Base-by-base conservation (phyloP, 805 yeast species). In the Yarrowia sp. region DNA sequence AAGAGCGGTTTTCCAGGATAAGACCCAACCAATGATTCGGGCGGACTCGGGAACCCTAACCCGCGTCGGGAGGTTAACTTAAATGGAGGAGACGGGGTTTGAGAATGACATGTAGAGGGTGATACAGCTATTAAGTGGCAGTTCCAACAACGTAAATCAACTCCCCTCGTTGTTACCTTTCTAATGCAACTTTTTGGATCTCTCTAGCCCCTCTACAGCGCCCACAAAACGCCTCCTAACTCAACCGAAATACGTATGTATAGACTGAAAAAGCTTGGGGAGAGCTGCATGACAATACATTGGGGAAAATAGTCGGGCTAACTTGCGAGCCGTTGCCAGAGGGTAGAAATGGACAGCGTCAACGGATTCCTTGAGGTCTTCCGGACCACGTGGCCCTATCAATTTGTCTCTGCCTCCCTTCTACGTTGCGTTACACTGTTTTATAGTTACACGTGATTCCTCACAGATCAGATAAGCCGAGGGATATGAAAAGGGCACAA, bases 21-120 rank as follows among this genome's bases (percentile, higher is more conserved):
- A 52, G 58, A 52, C 58, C 58, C 58, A 52, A 38, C 58, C 58
- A 52, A 52, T 55, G 46, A 55, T 39, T 55, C 61, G 61, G 61
- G 61, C 61, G 36, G 61, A 55, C 61, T 55, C 61, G 61, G 61
- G 46, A 55, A 55, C 61, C 61, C 61, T 55, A 55, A 55, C 46
- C 61, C 24, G 19, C 43, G 7, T 55, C 61, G 61, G 61, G 61
- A 55, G 61, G 61, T 55, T 55, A 55, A 55, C 61, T 40, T 55
- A 24, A 55, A 19, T 52, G 56, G 3, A 5, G 15, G 14, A n/a
- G 20, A 3, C 8, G 55, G 14, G 2, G 5, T 52, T 5, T 5
- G 6, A 24, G 7, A 24, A 24, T 24, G 30, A 5, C 30, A 24
- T 24, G 30, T 34, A 10, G 24, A 9, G 9, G 39, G 55, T 49